Evolutionary conservation across 345 rosid genomes (phyloP).

Genomic region (Citropsis articulata): DNA sequence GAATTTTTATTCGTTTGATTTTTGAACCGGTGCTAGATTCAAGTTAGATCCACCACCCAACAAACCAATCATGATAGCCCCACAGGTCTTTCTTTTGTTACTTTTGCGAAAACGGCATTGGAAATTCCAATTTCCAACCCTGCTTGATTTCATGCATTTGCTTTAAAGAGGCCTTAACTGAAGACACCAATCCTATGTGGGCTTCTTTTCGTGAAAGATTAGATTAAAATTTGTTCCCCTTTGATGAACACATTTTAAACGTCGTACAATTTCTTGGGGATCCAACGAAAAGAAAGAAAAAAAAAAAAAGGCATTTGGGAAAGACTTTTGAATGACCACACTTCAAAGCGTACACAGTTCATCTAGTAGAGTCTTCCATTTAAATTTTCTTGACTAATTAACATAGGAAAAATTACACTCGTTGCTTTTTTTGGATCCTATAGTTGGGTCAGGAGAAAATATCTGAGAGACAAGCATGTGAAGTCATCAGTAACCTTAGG

Average conservation of each 20-base stretch:
- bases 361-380: not conserved
- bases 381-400: not conserved
- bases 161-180: not conserved
- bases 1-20: conserved; percentile 2
- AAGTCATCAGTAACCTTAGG: too few species aligned
- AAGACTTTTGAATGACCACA: not conserved
- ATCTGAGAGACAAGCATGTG: too few species aligned
- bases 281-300: not conserved
- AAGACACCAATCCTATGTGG: not conserved
- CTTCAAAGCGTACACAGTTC: not conserved
- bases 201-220: conserved; percentile 10
- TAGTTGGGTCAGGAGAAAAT: too few species aligned
- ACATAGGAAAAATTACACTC: too few species aligned
- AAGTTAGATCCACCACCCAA: not conserved
- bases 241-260: conserved; percentile 9
- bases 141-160: not conserved
- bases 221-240: conserved; percentile 12
- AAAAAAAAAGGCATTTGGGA: not conserved
- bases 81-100: not conserved
- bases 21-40: conserved; percentile 17
- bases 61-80: not conserved
- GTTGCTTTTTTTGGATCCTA: too few species aligned
- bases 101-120: not conserved
- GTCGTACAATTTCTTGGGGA: conserved; percentile 17
- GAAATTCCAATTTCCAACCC: not conserved